Percentiles rank a stretch among this genome's conserved stretches.
These are phyloP conservation scores for Zygosaccharomyces pseudobailii DNA, from an alignment of 1,139 yeast species.

Conservation along the genomic window DNA sequence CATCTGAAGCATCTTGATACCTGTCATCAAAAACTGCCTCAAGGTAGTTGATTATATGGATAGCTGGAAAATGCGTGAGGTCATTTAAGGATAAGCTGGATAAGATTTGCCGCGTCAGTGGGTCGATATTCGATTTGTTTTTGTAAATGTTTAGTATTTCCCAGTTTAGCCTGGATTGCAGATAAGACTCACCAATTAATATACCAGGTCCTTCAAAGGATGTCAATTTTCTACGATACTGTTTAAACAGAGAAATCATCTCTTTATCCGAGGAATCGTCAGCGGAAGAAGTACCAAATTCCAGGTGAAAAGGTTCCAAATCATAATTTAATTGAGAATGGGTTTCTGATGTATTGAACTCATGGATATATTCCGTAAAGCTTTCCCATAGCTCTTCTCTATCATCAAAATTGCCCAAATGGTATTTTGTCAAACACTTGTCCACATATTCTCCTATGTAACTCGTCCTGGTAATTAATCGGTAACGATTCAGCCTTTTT, in stretches of 20 bases:
- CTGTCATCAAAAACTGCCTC: constrained; percentile 58
- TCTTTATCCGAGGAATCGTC: constrained; percentile 4
- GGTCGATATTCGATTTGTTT: constrained; percentile 3
- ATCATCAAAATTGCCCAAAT: constrained; percentile 21
- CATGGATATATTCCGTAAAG: constrained; percentile 11
- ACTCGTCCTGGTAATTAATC: constrained; percentile 17
- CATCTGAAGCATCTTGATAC: constrained; percentile 68
- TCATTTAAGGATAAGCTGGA: constrained; percentile 48
- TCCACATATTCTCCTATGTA: constrained; percentile 20
- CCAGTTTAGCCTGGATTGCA: constrained; percentile 20
- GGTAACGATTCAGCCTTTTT: background rate
- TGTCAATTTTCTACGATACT: constrained; percentile 2
- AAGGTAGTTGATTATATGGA: constrained; percentile 60
- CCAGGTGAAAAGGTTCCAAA: constrained; percentile 2
- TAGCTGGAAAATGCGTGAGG: constrained; percentile 54
- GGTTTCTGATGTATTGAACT: constrained; percentile 5
- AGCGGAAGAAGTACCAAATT: constrained; percentile 5
- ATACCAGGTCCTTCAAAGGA: constrained; percentile 4
- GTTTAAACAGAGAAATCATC: constrained; percentile 10
- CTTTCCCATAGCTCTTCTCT: constrained; percentile 18
- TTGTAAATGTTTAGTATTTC: constrained; percentile 12
- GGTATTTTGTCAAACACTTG: constrained; percentile 14
- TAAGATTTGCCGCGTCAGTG: constrained; percentile 34
- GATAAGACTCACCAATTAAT: constrained; percentile 18
- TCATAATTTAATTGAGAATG: constrained; percentile 2